Conservation (phyloP, 225 moss, liverwort and hornwort species). For the Polytrichum commune region DNA sequence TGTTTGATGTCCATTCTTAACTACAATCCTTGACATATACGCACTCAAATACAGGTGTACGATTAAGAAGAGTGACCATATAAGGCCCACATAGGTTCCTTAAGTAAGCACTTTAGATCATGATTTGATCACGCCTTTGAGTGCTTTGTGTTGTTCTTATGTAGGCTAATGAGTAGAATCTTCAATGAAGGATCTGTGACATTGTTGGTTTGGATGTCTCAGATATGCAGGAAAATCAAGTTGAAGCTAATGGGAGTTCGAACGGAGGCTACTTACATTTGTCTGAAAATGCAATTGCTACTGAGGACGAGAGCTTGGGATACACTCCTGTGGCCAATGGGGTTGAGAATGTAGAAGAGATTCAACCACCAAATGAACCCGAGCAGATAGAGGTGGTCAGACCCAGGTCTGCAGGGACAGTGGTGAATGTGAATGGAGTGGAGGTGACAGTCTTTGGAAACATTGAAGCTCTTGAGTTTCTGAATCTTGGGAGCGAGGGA, state of each 20-base stretch:
- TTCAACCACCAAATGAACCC: constrained; percentile 26
- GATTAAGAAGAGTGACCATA: too few species aligned
- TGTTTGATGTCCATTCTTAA: too few species aligned
- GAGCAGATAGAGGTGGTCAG: constrained; percentile 15
- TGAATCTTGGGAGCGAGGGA: constrained; percentile 30
- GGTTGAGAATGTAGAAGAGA: constrained; percentile 11
- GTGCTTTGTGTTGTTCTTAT: neutral
- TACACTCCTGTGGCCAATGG: constrained; percentile 34
- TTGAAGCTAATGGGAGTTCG: constrained; percentile 25
- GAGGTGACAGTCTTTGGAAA: constrained; percentile 92
- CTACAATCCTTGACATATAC: too few species aligned
- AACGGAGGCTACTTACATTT: constrained; percentile 45
- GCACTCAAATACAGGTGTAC: too few species aligned
- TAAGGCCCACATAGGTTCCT: too few species aligned
- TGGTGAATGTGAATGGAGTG: constrained; percentile 79
- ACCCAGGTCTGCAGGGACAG: constrained; percentile 51
- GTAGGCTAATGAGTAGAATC: too few species aligned
- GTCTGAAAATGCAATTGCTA: constrained; percentile 18
- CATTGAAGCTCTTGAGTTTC: constrained; percentile 72
- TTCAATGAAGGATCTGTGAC: neutral
- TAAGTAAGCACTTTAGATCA: too few species aligned
- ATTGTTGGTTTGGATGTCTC: constrained; percentile 6
- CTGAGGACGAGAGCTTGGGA: constrained; percentile 22
- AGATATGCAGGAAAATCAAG: constrained; percentile 37
- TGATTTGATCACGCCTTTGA: too few species aligned